These are phyloP conservation scores for Phytophthora constricta DNA, from an alignment of 352 stramenopile genomes.

Conservation along the genomic window DNA sequence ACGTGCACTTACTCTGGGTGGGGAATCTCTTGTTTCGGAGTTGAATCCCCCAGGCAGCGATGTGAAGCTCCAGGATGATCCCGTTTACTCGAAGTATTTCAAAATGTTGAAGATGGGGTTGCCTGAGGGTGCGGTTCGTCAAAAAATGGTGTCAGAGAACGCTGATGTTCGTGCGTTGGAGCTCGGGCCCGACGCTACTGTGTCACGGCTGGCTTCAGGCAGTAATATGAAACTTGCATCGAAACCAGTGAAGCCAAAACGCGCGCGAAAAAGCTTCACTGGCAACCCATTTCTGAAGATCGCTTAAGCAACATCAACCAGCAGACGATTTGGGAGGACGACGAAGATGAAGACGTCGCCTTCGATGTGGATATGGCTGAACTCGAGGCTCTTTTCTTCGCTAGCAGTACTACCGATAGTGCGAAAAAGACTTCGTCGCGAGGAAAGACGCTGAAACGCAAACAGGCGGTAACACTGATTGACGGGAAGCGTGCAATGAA, in stretches of 20 bases:
- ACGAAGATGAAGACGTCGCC: constrained; percentile 75
- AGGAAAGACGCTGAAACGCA: constrained; percentile 54
- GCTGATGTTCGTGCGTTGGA: constrained; percentile 67
- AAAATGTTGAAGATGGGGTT: constrained; percentile 95
- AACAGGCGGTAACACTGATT: constrained; percentile 91
- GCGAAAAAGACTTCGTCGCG: constrained; percentile 57
- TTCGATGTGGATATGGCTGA: constrained; percentile 91
- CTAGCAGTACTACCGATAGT: constrained; percentile 51
- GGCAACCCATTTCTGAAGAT: constrained; percentile 87
- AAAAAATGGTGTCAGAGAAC: constrained; percentile 81
- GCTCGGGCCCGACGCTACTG: constrained; percentile 61
- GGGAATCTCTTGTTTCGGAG: constrained; percentile 51
- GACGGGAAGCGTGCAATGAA: constrained; percentile 98
- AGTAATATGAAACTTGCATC: background rate
- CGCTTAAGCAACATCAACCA: constrained; percentile 73
- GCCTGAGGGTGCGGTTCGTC: constrained; percentile 79
- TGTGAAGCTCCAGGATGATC: constrained; percentile 61
- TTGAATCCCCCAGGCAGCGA: constrained; percentile 35
- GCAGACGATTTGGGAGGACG: constrained; percentile 86
- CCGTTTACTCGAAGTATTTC: constrained; percentile 91
- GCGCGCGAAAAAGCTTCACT: constrained; percentile 90
- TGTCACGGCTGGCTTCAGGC: constrained; percentile 44
- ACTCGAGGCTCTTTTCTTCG: constrained; percentile 87
- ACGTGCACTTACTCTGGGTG: constrained; percentile 62
- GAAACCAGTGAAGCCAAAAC: constrained; percentile 37